These are phyloP conservation scores for Boletus pseudopeckii DNA, from an alignment of 768 basidiomycete genomes.

Conservation along the genomic window DNA sequence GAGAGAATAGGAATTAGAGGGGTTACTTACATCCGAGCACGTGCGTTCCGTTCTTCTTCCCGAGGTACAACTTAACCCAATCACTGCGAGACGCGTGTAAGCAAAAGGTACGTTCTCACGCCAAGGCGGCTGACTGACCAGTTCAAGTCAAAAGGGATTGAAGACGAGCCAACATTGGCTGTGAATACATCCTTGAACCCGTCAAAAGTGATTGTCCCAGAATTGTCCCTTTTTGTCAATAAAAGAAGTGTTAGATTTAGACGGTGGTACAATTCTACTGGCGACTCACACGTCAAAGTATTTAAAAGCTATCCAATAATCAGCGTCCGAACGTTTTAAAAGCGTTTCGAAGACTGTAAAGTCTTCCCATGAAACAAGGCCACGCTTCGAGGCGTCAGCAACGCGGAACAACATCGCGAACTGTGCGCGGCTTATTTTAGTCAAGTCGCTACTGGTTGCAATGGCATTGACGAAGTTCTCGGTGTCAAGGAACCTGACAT, in stretches of 20 bases:
- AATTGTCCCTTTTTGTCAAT: conserved; percentile 60
- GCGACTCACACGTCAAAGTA: conserved; percentile 89
- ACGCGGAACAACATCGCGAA: conserved; percentile 89
- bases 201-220: conserved; percentile 90
- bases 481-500: conserved; percentile 73
- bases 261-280: not conserved
- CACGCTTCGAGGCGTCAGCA: conserved; percentile 74
- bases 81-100: conserved; percentile 47
- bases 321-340: conserved; percentile 91
- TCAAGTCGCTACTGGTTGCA: conserved; percentile 80
- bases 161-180: conserved; percentile 70
- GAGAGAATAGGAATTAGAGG: not conserved
- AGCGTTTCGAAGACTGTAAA: conserved; percentile 94
- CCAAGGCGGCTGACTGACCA: conserved; percentile 46
- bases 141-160: conserved; percentile 94
- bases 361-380: conserved; percentile 89
- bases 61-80: conserved; percentile 96
- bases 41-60: conserved; percentile 86
- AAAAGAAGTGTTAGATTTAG: conserved; percentile 5
- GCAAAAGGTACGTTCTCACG: not conserved
- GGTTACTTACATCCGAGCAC: conserved; percentile 79
- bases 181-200: conserved; percentile 93
- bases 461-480: conserved; percentile 95
- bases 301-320: conserved; percentile 95
- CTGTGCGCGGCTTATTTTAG: conserved; percentile 83